Conservation (phyloP, 2,329 filamentous ascomycete species). For the Ciborinia camelliae region DNA sequence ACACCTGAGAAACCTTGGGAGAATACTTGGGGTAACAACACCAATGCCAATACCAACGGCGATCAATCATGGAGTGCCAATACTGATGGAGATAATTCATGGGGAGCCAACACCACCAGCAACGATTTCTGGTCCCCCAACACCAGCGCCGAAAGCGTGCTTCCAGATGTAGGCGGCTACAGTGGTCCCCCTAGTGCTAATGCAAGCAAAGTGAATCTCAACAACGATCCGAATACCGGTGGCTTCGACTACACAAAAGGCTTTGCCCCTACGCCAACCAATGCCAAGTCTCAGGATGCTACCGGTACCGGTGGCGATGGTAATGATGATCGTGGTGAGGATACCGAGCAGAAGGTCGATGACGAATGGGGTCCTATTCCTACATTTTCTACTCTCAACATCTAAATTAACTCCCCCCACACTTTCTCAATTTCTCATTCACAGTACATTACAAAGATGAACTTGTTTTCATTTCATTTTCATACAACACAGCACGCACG, state of each 20-base stretch:
- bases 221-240: background rate
- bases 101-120: background rate
- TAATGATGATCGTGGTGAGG: background rate
- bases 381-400: conserved; percentile 1
- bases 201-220: background rate
- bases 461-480: background rate
- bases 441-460: background rate
- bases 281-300: background rate
- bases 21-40: background rate
- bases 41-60: background rate
- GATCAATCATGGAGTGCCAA: conserved; percentile 1
- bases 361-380: conserved; percentile 7
- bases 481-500: background rate
- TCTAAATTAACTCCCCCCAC: background rate
- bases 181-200: background rate
- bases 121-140: background rate
- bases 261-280: background rate
- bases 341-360: background rate
- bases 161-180: background rate
- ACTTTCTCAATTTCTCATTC: background rate
- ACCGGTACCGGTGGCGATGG: background rate
- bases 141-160: background rate
- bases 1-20: conserved; percentile 4
- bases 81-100: background rate
- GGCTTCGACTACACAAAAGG: background rate